Base-by-base conservation (phyloP, 805 yeast species). In the Ogataea nakhonphanomensis region DNA sequence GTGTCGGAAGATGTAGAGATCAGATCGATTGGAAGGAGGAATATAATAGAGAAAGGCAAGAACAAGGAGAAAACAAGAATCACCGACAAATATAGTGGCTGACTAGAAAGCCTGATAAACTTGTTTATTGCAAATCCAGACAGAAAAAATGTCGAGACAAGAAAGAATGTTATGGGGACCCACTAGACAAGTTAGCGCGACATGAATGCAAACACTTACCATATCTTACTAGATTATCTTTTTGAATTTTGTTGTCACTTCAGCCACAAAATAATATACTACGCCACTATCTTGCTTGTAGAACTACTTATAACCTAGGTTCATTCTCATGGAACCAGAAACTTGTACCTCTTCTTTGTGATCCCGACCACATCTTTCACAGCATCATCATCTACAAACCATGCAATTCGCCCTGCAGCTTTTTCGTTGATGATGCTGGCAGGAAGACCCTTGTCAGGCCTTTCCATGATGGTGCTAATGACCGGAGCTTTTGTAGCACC, bases 371-470 rank as follows among this genome's bases (percentile, higher is more conserved):
- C 85, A 57, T 88, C 96, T 33, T 79, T 76, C 54, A 87, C 76
- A 2, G 96, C 96, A 51, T 82, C 96, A 54, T 88, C 86, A 61
- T 91, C 99, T 25, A 91, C 97, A 69, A 91, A 91, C 99, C 99
- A 91, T 7, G 90, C 78, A 5, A 91, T 96, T 64, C 84, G 83
- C 11, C 97, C 97, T 1, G 95, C 96, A n/a, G 96, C 95, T 23
- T 86, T 85, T 64, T 89, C 97, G 59, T 90, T 90, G 40, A 91
- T 96, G 43, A 91, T 83, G 45, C 93, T 81, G 46, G 93, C 84
- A 26, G 99, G 99, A 44, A 91, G 73, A 1, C 96, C 96, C 69
- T 89, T 89, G 59, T 93, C 98, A 3, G 97, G 97, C 58, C 96
- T 78, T 67, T 91, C 98, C 88, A 91, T 84, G 42, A 91, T 90